Base-by-base conservation (phyloP, 2,329 filamentous ascomycete species). In the Capronia americana region DNA sequence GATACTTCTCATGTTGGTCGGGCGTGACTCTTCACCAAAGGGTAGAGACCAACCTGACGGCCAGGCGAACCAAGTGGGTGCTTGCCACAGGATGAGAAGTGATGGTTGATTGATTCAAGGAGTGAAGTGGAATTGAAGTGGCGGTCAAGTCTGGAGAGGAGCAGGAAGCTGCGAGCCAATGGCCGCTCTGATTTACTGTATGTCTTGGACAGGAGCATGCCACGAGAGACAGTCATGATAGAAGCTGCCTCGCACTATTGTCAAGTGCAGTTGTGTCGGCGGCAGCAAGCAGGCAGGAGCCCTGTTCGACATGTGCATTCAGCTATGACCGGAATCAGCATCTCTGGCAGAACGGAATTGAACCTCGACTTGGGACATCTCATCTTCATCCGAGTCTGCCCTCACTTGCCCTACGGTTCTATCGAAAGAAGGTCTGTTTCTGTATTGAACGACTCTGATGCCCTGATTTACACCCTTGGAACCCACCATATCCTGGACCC, bases 381-480 rank as follows among this genome's bases (percentile, higher is more conserved):
- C 38, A 44, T 44, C 38, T n/a, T n/a, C 38, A n/a, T 44, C 38
- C n/a, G 8, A 5, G 14, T 51, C n/a, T 51, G 10, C 48, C 20
- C 23, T 51, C 48, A 8, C 3, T 14, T 20, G 8, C 30, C 26
- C 12, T 10, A 44, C 28, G 30, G 28, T 32, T 59, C 57, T 59
- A 28, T 23, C 26, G 6, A 50, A 50, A 23, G 38, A 59, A 50
- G 28, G 26, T 44, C 41, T 34, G 57, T 59, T 23, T 59, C 30
- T 30, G 57, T 20, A 5, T 30, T 26, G 26, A n/a, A 50, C 30
- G 23, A 11, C 57, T 48, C 57, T n/a, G 38, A 20, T 46, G 41
- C 44, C 44, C 41, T 59, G 57, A 59, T 59, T 17, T 59, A 59
- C 57, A 59, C 41, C 26, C n/a, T 44, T 30, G 10, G 20, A 46